These are phyloP conservation scores for Kurtzmaniella natalensis DNA, from an alignment of 1,139 yeast genomes.

Conservation along the genomic window DNA sequence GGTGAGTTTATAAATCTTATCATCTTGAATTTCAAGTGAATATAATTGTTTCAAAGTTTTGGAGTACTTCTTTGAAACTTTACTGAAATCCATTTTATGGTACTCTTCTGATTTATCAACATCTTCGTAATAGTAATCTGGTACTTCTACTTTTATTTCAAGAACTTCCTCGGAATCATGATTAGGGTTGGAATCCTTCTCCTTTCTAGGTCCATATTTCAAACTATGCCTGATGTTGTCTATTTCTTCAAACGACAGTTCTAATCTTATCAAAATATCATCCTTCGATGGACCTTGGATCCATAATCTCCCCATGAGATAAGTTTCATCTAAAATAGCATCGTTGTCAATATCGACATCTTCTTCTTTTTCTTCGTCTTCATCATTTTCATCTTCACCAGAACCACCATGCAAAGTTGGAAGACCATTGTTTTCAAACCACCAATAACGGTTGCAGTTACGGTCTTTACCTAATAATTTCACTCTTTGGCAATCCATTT, in stretches of 20 bases:
- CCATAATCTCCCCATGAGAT: conserved; percentile 86
- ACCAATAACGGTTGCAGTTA: conserved; percentile 85
- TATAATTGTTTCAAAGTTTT: conserved; percentile 12
- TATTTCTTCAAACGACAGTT: neutral
- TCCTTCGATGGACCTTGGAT: conserved; percentile 84
- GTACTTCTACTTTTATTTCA: neutral
- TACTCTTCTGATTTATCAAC: conserved; percentile 9
- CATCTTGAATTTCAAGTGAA: conserved; percentile 15
- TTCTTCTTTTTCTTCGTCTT: conserved; percentile 30
- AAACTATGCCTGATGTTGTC: neutral
- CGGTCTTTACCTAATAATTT: conserved; percentile 80
- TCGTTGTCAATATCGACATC: conserved; percentile 37
- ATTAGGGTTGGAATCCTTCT: neutral
- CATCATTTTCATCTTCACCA: conserved; percentile 34
- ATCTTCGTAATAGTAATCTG: conserved; percentile 5
- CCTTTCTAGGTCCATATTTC: no score
- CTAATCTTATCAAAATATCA: conserved; percentile 29
- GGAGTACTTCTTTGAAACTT: conserved; percentile 10
- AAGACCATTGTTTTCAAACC: conserved; percentile 87
- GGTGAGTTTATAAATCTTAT: conserved; percentile 13
- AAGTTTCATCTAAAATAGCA: conserved; percentile 50
- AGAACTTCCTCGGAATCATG: conserved; percentile 17
- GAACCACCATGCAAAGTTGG: conserved; percentile 50
- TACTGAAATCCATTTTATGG: conserved; percentile 13
- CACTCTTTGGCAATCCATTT: conserved; percentile 75